A percentile compares a stretch with the other conserved stretches of the same genome.
These are phyloP conservation scores for Delonix regia DNA, from an alignment of 306 rosid species.

Conservation along the genomic window DNA sequence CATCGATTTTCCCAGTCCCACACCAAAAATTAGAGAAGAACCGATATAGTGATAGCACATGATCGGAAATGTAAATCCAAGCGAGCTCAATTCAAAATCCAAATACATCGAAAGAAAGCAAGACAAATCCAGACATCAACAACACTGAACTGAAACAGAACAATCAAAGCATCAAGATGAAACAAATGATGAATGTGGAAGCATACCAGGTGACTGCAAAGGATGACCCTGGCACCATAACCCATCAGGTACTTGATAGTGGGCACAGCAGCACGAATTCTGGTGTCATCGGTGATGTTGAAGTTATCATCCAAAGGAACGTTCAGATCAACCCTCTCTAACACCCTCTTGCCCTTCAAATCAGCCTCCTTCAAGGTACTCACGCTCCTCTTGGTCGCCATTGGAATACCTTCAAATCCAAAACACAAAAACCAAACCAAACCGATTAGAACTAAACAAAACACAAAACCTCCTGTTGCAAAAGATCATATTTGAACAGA, in stretches of 20 bases:
- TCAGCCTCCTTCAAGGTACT: slow-evolving; percentile 65
- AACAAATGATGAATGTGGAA: background rate
- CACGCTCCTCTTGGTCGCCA: slow-evolving; percentile 81
- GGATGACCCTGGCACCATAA: slow-evolving; percentile 64
- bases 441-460: slow-evolving; percentile 2
- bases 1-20: too few species aligned
- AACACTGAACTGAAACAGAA: background rate
- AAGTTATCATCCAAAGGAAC: slow-evolving; percentile 68
- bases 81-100: background rate
- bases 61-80: background rate
- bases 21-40: too few species aligned
- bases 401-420: slow-evolving; percentile 30
- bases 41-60: background rate
- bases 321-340: slow-evolving; percentile 75
- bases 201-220: slow-evolving; percentile 62
- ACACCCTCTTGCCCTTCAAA: slow-evolving; percentile 75
- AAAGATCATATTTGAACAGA: background rate
- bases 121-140: background rate
- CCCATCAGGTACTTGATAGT: slow-evolving; percentile 59
- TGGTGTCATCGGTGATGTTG: slow-evolving; percentile 73
- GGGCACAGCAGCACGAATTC: slow-evolving; percentile 75
- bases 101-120: background rate
- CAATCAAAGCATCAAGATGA: background rate
- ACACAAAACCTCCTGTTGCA: background rate
- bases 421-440: slow-evolving; percentile 1